Evolutionary conservation across 2,329 filamentous ascomycete species (phyloP).

Genomic region (Metarhizium robertsii): DNA sequence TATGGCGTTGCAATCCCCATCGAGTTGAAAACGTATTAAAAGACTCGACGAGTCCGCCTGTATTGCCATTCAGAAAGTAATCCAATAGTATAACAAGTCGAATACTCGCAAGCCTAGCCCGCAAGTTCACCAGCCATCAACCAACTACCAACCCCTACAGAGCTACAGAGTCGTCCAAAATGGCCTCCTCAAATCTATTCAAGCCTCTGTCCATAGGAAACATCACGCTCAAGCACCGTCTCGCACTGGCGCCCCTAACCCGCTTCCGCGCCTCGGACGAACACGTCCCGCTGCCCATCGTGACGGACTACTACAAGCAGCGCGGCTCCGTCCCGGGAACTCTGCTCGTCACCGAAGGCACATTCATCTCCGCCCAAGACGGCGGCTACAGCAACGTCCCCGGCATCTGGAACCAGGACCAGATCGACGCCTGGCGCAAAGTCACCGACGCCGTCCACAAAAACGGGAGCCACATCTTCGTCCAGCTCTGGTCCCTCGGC

Average conservation of each 20-base stretch:
- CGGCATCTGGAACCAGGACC: slow-evolving; percentile 47
- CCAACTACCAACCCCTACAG: too few relatives aligned
- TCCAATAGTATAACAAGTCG: too few relatives aligned
- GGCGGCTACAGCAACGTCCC: slow-evolving; percentile 36
- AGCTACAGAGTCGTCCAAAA: not conserved
- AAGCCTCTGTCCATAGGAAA: slow-evolving; percentile 32
- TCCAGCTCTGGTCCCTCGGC: slow-evolving; percentile 54
- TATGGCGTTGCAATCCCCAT: too few relatives aligned
- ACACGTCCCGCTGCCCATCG: slow-evolving; percentile 2
- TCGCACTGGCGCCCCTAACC: slow-evolving; percentile 50
- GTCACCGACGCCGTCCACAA: slow-evolving; percentile 55
- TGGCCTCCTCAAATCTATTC: slow-evolving; percentile 24
- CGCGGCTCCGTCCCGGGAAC: slow-evolving; percentile 31
- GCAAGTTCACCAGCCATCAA: too few relatives aligned
- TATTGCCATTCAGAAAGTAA: too few relatives aligned
- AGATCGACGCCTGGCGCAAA: slow-evolving; percentile 50
- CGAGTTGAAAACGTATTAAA: too few relatives aligned
- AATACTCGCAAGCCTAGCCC: too few relatives aligned
- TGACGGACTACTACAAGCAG: slow-evolving; percentile 39
- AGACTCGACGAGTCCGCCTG: too few relatives aligned
- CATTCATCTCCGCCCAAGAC: slow-evolving; percentile 28
- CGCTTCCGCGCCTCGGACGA: slow-evolving; percentile 36
- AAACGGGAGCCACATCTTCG: slow-evolving; percentile 41
- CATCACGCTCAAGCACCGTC: slow-evolving; percentile 28
- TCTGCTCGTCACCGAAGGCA: slow-evolving; percentile 34